These are phyloP conservation scores for Ophiosphaerella narmari DNA, from an alignment of 2,329 filamentous ascomycete genomes.

Conservation along the genomic window DNA sequence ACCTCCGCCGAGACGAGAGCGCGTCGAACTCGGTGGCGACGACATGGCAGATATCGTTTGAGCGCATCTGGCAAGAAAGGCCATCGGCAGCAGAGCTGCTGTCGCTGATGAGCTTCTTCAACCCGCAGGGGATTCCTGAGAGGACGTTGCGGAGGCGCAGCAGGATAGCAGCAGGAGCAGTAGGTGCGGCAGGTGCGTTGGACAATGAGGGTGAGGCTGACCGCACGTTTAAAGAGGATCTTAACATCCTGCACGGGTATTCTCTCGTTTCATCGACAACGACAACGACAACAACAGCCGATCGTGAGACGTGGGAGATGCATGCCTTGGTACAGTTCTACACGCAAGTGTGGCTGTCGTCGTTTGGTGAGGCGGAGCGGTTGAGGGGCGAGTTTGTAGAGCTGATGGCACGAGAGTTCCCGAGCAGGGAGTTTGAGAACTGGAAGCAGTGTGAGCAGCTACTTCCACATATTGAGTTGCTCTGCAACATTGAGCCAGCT, in stretches of 20 bases:
- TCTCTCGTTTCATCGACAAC: constrained; percentile 11
- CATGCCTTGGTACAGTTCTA: constrained; percentile 22
- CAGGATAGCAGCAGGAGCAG: too few species aligned
- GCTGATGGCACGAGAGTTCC: constrained; percentile 15
- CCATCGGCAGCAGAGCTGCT: constrained; percentile 50
- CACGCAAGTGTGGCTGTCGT: constrained; percentile 20
- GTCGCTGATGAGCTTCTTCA: constrained; percentile 55
- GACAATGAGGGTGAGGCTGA: background rate
- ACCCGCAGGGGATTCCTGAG: constrained; percentile 50
- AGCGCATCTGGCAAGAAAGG: constrained; percentile 39
- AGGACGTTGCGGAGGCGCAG: constrained; percentile 13
- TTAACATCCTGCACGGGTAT: constrained; percentile 19
- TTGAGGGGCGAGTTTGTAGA: constrained; percentile 13
- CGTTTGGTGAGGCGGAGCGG: constrained; percentile 4
- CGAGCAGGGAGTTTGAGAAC: constrained; percentile 12
- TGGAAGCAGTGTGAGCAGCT: constrained; percentile 18
- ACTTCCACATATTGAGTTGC: constrained; percentile 15
- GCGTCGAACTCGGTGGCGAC: constrained; percentile 44
- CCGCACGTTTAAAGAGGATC: constrained; percentile 17
- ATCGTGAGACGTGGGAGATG: constrained; percentile 9
- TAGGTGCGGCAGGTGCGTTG: background rate
- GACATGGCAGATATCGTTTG: constrained; percentile 43
- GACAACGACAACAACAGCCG: constrained; percentile 3
- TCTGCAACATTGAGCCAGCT: constrained; percentile 8
- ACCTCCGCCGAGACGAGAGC: constrained; percentile 40